phyloP scores from a whole-genome alignment of 331 rosid genomes.

The Phaseolus coccineus region DNA sequence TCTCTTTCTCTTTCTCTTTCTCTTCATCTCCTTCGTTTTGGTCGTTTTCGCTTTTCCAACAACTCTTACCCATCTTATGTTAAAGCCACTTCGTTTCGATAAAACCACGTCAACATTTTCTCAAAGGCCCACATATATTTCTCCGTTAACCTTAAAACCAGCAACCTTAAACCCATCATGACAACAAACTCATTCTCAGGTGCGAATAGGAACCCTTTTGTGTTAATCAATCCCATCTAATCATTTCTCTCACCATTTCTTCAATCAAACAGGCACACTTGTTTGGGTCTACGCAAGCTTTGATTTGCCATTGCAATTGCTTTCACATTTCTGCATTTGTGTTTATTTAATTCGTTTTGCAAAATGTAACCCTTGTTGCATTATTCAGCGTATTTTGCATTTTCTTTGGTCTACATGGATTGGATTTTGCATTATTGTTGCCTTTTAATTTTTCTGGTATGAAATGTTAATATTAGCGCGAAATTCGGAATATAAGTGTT shows the following conservation, averaged over 20 bases:
- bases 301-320: background rate
- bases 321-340: background rate
- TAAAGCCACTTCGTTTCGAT: background rate
- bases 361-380: background rate
- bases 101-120: background rate
- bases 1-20: too few relatives aligned
- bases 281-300: background rate
- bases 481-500: background rate
- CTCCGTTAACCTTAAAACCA: background rate
- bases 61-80: too few relatives aligned
- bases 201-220: background rate
- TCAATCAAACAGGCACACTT: background rate
- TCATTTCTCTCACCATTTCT: background rate
- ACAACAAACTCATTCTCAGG: background rate
- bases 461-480: background rate
- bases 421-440: conserved; percentile 23
- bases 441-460: background rate
- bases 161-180: conserved; percentile 5
- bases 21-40: background rate
- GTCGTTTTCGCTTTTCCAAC: background rate
- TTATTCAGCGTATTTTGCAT: background rate
- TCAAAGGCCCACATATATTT: background rate
- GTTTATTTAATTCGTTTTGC: background rate
- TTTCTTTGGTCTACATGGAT: background rate
- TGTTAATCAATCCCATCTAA: background rate